Evolutionary conservation across 192 early-diverging fungal genomes (phyloP).

Genomic region (Backusella westeae): DNA sequence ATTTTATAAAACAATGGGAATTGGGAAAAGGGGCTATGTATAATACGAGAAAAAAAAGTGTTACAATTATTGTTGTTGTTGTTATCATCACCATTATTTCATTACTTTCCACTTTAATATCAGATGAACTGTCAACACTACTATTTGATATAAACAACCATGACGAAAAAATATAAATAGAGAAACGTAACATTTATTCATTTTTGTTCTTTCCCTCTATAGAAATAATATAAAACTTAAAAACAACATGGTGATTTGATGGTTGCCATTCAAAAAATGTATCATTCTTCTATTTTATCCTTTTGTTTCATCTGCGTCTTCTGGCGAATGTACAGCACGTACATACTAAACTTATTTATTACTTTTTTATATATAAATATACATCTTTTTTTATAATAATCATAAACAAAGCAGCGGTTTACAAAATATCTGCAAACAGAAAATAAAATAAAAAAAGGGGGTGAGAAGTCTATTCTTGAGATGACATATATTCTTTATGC

Average conservation of each 20-base stretch:
- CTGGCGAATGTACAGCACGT: constrained; percentile 14
- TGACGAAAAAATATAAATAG: constrained; percentile 2
- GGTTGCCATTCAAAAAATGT: constrained; percentile 2
- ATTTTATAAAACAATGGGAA: background rate
- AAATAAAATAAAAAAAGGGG: background rate
- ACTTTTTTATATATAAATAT: background rate
- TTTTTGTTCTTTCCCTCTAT: background rate
- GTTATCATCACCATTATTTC: constrained; percentile 4
- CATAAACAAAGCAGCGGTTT: background rate
- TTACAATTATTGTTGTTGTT: background rate
- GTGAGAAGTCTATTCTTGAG: background rate
- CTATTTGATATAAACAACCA: background rate
- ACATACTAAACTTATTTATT: constrained; percentile 1
- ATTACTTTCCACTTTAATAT: background rate
- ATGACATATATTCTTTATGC: background rate
- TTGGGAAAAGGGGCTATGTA: constrained; percentile 11
- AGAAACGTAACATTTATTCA: background rate
- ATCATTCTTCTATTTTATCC: constrained; percentile 15
- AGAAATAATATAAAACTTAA: background rate
- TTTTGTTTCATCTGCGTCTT: constrained; percentile 12
- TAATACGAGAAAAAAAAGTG: constrained; percentile 5
- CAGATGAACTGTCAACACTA: background rate
- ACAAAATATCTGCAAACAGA: background rate
- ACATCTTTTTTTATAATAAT: background rate
- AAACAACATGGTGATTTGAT: constrained; percentile 5